Evolutionary conservation across 495 filamentous ascomycete species (phyloP).

Genomic region (Cetradonia linearis): DNA sequence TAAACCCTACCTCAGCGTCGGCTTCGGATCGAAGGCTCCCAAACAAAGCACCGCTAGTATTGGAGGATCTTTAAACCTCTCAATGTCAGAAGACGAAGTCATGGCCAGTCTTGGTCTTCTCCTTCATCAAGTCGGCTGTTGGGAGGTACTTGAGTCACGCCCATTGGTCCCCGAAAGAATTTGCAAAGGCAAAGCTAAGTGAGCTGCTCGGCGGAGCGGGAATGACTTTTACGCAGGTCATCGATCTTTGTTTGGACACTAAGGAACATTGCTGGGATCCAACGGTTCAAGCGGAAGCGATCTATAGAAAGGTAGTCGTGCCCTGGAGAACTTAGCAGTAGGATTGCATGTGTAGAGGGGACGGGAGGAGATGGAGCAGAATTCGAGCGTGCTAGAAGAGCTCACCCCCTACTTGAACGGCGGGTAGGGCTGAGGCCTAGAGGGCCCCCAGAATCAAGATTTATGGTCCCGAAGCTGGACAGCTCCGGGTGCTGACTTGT

Average conservation of each 20-base stretch:
- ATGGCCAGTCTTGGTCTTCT: not conserved
- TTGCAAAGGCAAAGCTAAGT: not conserved
- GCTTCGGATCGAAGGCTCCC: conserved; percentile 3
- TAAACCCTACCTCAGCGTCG: not conserved
- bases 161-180: not conserved
- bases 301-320: not conserved
- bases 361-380: no score
- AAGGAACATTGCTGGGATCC: not conserved
- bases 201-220: not conserved
- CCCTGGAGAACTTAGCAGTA: not conserved
- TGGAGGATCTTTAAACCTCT: not conserved
- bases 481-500: no score
- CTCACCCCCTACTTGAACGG: no score
- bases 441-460: no score
- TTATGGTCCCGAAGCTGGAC: no score
- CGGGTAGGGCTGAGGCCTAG: no score
- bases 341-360: no score
- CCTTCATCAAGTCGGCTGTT: conserved; percentile 6
- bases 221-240: not conserved
- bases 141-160: not conserved
- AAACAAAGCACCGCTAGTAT: not conserved
- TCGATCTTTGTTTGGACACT: not conserved
- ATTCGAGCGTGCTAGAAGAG: no score
- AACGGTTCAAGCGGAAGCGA: not conserved
- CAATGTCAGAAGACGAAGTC: not conserved